Base-by-base conservation (phyloP, 1,284 basidiomycete species). In the Cryptococcus amylolentus region DNA sequence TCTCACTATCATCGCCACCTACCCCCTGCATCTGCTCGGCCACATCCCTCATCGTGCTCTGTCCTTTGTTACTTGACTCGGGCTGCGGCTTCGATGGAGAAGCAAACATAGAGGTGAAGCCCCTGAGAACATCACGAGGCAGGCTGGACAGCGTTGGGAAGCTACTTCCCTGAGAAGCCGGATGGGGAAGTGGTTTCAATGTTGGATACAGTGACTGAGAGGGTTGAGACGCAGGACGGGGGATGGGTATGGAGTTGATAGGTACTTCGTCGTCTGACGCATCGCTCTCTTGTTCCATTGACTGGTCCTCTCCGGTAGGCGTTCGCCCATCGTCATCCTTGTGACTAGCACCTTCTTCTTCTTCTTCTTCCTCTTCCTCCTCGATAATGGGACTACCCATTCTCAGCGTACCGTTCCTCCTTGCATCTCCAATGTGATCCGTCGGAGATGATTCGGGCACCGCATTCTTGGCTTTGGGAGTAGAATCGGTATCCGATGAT, bases 401-500 rank as follows among this genome's bases (percentile, higher is more conserved):
- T 26, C 55, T 57, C 16, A 49, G 31, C 26, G 49, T 43, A 41
- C 47, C 54, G 5, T 23, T 39, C 26, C 49, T 52, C 35, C 31
- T 46, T 31, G 44, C 40, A n/a, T 20, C 28, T 27, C 43, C 51
- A 35, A 35, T 10, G 6, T 10, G 7, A 35, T 35, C 10, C 31
- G 31, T 35, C 28, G 47, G 18, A 20, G 27, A 37, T 16, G 37
- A 7, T 13, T 26, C 42, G 10, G 12, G 18, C 5, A 7, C 42
- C 12, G 18, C 42, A 26, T 5, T 44, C 42, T 48, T 48, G n/a
- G 13, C 49, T 14, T 35, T 37, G 13, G 49, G 49, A 8, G 37
- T 50, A 5, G 35, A 23, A 6, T 58, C 58, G 14, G 59, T 64
- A 38, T 66, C 65, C 23, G 63, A 54, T 51, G 49, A 65, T 39